Evolutionary conservation across 1,139 yeast species (phyloP).

Genomic region (Yamadazyma oceani): DNA sequence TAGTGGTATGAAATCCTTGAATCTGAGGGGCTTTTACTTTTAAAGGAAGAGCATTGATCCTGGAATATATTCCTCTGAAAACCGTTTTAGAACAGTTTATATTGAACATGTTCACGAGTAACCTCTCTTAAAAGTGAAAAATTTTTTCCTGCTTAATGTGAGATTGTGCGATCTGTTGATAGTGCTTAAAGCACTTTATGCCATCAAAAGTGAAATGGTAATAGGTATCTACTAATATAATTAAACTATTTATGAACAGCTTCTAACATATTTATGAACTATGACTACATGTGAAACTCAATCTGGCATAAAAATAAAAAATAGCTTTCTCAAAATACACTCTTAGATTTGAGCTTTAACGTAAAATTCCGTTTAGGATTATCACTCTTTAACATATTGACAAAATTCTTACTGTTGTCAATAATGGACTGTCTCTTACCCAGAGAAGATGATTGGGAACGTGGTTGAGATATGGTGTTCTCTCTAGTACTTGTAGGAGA

Average conservation of each 20-base stretch:
- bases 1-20: constrained; percentile 7
- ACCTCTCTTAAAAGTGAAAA: too few species aligned
- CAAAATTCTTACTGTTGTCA: constrained; percentile 19
- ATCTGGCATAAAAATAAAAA: too few species aligned
- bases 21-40: too few species aligned
- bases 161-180: too few species aligned
- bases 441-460: not conserved
- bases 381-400: constrained; percentile 17
- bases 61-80: not conserved
- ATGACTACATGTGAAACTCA: too few species aligned
- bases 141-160: too few species aligned
- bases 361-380: constrained; percentile 18
- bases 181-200: too few species aligned
- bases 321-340: constrained; percentile 13
- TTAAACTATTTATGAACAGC: too few species aligned
- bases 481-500: not conserved
- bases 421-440: constrained; percentile 4
- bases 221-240: too few species aligned
- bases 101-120: not conserved
- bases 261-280: too few species aligned
- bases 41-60: too few species aligned
- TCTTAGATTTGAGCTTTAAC: constrained; percentile 19
- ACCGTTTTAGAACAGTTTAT: not conserved
- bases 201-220: too few species aligned
- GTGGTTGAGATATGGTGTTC: not conserved